Evolutionary conservation across 768 basidiomycete species (phyloP).

Genomic region (Mycena chlorophos): DNA sequence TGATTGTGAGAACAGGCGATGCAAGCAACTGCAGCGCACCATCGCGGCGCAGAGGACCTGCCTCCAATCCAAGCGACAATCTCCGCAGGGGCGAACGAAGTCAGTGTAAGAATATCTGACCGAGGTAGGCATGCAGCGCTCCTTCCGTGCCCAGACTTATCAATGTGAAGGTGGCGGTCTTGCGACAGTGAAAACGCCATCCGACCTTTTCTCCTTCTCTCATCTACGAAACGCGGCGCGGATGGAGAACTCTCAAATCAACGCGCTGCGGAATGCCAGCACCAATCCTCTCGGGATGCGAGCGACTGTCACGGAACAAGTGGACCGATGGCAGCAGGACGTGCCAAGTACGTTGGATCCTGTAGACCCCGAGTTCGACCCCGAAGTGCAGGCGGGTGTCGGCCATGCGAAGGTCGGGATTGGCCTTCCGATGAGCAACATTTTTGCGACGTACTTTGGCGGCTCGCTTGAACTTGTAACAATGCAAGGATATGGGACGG

Average conservation of each 20-base stretch:
- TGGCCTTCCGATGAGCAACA: conserved; percentile 87
- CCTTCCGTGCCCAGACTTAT: conserved; percentile 14
- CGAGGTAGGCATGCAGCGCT: conserved; percentile 52
- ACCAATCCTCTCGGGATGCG: conserved; percentile 61
- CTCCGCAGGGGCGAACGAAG: conserved; percentile 68
- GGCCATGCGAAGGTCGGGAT: conserved; percentile 74
- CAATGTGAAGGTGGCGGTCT: conserved; percentile 70
- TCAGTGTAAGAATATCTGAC: conserved; percentile 87
- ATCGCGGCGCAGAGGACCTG: conserved; percentile 41
- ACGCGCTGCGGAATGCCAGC: conserved; percentile 65
- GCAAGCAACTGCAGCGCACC: conserved; percentile 60
- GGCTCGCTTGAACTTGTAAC: conserved; percentile 78
- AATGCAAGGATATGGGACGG: conserved; percentile 84
- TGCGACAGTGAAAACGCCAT: conserved; percentile 54
- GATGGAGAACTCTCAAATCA: conserved; percentile 64
- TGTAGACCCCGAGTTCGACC: conserved; percentile 32
- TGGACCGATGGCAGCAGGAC: conserved; percentile 48
- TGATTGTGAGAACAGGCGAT: conserved; percentile 52
- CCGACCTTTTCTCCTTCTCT: conserved; percentile 88
- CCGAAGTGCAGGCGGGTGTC: conserved; percentile 46
- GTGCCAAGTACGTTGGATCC: conserved; percentile 20
- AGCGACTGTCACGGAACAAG: conserved; percentile 81
- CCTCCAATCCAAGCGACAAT: conserved; percentile 78
- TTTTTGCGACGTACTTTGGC: conserved; percentile 87
- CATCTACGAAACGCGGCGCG: conserved; percentile 76